Conservation (phyloP, 345 rosid species). For the Erodium maritimum region DNA sequence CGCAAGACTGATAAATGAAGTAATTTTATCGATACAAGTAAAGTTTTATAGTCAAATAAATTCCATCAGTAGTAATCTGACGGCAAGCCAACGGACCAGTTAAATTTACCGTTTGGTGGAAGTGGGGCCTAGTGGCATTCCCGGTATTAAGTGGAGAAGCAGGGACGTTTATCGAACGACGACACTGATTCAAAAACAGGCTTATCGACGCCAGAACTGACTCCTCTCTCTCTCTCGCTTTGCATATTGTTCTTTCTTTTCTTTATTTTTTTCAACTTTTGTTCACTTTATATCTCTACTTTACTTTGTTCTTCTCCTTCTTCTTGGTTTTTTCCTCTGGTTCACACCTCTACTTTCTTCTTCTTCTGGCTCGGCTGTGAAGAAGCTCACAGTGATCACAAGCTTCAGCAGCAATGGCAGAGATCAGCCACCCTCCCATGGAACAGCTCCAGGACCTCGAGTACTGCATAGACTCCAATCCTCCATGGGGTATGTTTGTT, state of each 20-base stretch:
- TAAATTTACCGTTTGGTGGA: neutral
- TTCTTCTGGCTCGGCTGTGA: neutral
- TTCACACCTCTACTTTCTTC: neutral
- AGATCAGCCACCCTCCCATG: constrained; percentile 64
- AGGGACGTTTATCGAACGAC: constrained; percentile 8
- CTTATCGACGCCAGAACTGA: constrained; percentile 8
- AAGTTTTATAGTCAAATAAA: too few relatives aligned
- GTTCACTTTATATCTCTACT: constrained; percentile 44
- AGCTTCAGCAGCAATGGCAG: constrained; percentile 36
- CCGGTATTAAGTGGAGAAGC: constrained; percentile 5
- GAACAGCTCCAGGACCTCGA: constrained; percentile 96
- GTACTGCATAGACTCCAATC: constrained; percentile 99
- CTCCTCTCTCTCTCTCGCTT: constrained; percentile 4
- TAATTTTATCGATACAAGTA: too few relatives aligned
- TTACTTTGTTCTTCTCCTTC: constrained; percentile 9
- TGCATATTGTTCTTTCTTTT: constrained; percentile 10
- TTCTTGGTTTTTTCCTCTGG: constrained; percentile 8
- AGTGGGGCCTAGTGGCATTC: constrained; percentile 11
- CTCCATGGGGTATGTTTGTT: constrained; percentile 70
- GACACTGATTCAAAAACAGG: constrained; percentile 1
- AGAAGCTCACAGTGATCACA: neutral
- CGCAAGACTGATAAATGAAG: too few relatives aligned
- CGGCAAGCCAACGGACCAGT: too few relatives aligned
- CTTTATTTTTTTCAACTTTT: constrained; percentile 11
- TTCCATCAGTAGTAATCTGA: too few relatives aligned